These are phyloP conservation scores for Podospora comata DNA, from an alignment of 495 filamentous ascomycete species.

Conservation along the genomic window DNA sequence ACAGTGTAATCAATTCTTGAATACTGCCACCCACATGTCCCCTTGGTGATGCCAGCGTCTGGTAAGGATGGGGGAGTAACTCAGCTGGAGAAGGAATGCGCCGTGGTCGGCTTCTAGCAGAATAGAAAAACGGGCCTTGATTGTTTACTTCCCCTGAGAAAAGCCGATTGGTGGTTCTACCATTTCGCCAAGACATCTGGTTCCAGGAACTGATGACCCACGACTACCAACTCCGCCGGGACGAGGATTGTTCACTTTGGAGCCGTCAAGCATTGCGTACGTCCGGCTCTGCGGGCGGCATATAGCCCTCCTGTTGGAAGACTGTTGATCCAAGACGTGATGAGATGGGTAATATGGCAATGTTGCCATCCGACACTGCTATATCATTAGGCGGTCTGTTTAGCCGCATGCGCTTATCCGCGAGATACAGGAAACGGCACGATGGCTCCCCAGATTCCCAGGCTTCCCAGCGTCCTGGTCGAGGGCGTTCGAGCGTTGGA, in stretches of 20 bases:
- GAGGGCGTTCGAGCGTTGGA: neutral
- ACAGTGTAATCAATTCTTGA: neutral
- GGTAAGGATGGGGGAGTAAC: neutral
- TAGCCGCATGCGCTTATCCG: neutral
- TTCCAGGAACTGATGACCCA: neutral
- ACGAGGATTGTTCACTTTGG: neutral
- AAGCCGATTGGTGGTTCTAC: neutral
- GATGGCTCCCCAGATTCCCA: neutral
- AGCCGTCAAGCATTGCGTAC: constrained; percentile 4
- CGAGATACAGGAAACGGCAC: neutral
- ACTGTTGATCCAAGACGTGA: neutral
- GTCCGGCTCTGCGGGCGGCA: neutral
- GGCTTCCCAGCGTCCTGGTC: neutral
- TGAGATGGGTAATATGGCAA: neutral
- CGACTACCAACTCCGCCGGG: neutral
- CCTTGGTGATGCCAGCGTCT: neutral
- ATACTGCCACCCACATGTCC: neutral
- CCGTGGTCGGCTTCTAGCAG: neutral
- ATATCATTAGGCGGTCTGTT: neutral
- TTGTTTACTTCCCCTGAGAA: neutral
- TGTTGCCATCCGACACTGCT: neutral
- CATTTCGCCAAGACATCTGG: neutral
- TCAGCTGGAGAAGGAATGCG: neutral
- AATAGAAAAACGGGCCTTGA: neutral
- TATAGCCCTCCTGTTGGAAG: neutral